A percentile compares a stretch with the other conserved stretches of the same genome.
phyloP scores from a whole-genome alignment of 2,329 filamentous ascomycete species.

The Penicillium frequentans region DNA sequence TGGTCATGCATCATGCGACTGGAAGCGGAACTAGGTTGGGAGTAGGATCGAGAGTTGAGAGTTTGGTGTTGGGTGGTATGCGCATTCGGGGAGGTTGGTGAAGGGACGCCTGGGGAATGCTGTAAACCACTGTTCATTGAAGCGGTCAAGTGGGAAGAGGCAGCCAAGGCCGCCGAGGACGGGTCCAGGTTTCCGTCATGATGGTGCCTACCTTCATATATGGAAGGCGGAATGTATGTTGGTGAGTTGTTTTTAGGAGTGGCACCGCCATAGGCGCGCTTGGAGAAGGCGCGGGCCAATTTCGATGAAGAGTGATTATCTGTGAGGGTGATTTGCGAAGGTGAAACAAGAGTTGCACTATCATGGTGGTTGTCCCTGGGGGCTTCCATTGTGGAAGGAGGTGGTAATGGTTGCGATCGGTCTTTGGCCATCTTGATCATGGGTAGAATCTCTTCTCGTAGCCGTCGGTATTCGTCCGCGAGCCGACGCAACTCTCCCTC shows the following conservation, averaged over 20 bases:
- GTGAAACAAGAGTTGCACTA: constrained; percentile 42
- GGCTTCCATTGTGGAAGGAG: constrained; percentile 37
- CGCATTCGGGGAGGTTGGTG: constrained; percentile 45
- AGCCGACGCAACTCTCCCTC: constrained; percentile 82
- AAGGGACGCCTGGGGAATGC: constrained; percentile 49
- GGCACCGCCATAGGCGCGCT: constrained; percentile 67
- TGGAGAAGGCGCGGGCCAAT: constrained; percentile 71
- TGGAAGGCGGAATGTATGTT: constrained; percentile 65
- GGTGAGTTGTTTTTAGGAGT: constrained; percentile 76
- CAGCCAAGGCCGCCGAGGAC: constrained; percentile 65
- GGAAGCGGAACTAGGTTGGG: constrained; percentile 30
- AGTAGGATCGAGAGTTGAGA: constrained; percentile 46
- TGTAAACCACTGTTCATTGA: constrained; percentile 64
- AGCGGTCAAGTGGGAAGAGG: constrained; percentile 69
- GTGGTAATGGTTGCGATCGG: constrained; percentile 80
- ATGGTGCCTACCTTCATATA: constrained; percentile 65
- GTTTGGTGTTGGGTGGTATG: constrained; percentile 42
- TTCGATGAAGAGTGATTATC: constrained; percentile 51
- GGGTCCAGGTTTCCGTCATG: constrained; percentile 62
- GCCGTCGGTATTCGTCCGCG: constrained; percentile 81
- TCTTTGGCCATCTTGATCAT: constrained; percentile 90
- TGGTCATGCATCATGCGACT: constrained; percentile 39
- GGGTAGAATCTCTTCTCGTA: constrained; percentile 89
- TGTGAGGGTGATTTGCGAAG: constrained; percentile 29
- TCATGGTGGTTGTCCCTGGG: constrained; percentile 27